phyloP scores from a whole-genome alignment of 495 filamentous ascomycete species.

The Aspergillus saccharolyticus region DNA sequence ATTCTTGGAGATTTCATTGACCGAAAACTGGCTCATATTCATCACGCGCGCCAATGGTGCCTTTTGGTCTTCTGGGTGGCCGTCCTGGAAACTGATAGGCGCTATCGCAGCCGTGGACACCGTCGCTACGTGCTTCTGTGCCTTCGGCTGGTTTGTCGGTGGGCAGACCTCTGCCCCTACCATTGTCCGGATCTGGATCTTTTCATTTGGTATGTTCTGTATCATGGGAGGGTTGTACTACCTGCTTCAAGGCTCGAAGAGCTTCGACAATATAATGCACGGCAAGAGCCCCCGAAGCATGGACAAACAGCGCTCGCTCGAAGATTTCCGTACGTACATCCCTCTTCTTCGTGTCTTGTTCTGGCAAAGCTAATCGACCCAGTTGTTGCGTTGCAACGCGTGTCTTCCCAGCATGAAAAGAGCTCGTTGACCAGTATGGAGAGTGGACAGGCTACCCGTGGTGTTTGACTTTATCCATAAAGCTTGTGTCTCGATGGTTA shows the following conservation, averaged over 20 bases:
- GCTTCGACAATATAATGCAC: constrained; percentile 90
- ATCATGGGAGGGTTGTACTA: constrained; percentile 64
- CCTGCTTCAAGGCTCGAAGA: constrained; percentile 66
- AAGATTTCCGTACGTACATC: constrained; percentile 72
- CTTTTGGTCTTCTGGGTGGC: constrained; percentile 71
- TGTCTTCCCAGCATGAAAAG: constrained; percentile 16
- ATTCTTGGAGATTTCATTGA: constrained; percentile 85
- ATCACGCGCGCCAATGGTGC: constrained; percentile 85
- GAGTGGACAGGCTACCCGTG: constrained; percentile 1
- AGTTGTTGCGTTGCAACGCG: constrained; percentile 20
- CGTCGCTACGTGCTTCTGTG: constrained; percentile 73
- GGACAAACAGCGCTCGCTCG: constrained; percentile 65
- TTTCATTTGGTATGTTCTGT: constrained; percentile 81
- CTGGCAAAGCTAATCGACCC: neutral
- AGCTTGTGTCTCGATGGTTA: too few relatives aligned
- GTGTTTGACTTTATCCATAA: neutral
- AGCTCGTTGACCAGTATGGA: constrained; percentile 9
- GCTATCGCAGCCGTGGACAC: constrained; percentile 79
- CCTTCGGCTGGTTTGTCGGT: constrained; percentile 74
- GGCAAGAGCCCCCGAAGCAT: constrained; percentile 72
- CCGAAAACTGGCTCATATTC: constrained; percentile 96
- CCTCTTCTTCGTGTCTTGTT: neutral
- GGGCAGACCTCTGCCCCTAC: constrained; percentile 67
- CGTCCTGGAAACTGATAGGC: constrained; percentile 72
- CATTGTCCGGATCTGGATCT: constrained; percentile 82